Conservation (phyloP, 176 grass and related monocot genomes). For the Musa troglodytarum region DNA sequence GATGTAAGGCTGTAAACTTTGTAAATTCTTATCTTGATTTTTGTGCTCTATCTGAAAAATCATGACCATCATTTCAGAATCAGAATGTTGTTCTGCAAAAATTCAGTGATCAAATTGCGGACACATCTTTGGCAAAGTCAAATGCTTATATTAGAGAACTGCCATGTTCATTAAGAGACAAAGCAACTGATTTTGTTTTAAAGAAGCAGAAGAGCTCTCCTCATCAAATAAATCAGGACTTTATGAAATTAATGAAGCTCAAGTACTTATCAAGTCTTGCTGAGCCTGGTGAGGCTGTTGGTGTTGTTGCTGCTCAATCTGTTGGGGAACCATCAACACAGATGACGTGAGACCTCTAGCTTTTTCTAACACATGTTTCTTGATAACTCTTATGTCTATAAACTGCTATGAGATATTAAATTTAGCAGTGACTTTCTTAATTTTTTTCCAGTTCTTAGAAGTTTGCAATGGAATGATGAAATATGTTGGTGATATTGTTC, state of each 20-base stretch:
- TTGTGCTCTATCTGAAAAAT: neutral
- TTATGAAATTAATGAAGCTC: conserved; percentile 45
- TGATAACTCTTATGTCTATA: neutral
- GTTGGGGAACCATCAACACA: conserved; percentile 93
- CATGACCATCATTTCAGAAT: conserved; percentile 44
- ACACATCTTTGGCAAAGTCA: conserved; percentile 11
- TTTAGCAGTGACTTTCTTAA: neutral
- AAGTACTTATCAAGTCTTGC: conserved; percentile 70
- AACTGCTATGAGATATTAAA: neutral
- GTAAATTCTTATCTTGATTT: neutral
- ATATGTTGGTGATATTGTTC: neutral
- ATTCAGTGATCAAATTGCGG: conserved; percentile 3
- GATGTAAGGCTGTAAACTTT: conserved; percentile 43
- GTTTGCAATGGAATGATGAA: neutral
- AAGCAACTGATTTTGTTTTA: conserved; percentile 19
- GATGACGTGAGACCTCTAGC: conserved; percentile 75
- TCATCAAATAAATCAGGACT: conserved; percentile 28
- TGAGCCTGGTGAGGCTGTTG: conserved; percentile 81
- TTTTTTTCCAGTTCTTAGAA: neutral
- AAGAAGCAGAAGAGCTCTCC: conserved; percentile 16
- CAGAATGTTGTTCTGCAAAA: conserved; percentile 37
- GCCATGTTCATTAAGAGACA: conserved; percentile 12
- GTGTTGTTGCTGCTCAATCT: conserved; percentile 89
- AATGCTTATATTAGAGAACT: conserved; percentile 37
- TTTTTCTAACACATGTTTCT: neutral